Evolutionary conservation across 169 alveolate species (phyloP).

Genomic region (Cryptosporidium xiaoi): DNA sequence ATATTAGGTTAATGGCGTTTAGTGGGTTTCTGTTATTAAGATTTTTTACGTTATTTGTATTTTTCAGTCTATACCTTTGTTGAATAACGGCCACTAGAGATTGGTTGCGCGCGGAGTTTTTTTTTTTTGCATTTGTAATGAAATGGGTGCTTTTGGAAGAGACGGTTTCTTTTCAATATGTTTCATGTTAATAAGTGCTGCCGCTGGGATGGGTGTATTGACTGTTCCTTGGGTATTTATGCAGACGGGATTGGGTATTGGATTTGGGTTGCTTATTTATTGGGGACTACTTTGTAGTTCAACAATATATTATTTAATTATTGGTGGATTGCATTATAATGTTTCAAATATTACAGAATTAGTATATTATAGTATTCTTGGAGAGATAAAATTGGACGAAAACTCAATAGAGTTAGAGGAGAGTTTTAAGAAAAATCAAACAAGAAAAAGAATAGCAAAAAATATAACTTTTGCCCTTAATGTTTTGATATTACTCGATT

Average conservation of each 20-base stretch:
- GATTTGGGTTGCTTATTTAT: conserved; percentile 25
- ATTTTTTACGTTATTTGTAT: neutral
- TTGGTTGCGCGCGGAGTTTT: neutral
- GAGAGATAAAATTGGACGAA: conserved; percentile 11
- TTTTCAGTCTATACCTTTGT: neutral
- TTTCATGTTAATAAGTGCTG: conserved; percentile 64
- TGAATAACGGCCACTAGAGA: too few species aligned
- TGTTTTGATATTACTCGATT: conserved; percentile 39
- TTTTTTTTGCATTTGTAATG: neutral
- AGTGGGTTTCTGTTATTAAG: neutral
- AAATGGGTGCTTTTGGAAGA: neutral
- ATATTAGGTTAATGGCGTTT: too few species aligned
- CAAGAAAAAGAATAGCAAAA: conserved; percentile 21
- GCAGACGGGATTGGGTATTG: conserved; percentile 48
- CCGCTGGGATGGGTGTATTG: conserved; percentile 70
- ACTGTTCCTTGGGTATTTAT: conserved; percentile 69
- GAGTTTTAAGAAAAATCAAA: neutral
- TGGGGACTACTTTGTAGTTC: conserved; percentile 65
- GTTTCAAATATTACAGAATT: conserved; percentile 56
- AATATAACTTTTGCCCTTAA: conserved; percentile 9
- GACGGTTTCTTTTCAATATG: conserved; percentile 59
- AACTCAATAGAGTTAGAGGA: conserved; percentile 1
- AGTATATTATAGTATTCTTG: conserved; percentile 58
- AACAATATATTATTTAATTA: conserved; percentile 44
- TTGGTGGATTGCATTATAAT: conserved; percentile 62